Evolutionary conservation across 768 basidiomycete species (phyloP), one percentile per base, ranked within the genome.

Genomic region (Boletus reticuloceps): DNA sequence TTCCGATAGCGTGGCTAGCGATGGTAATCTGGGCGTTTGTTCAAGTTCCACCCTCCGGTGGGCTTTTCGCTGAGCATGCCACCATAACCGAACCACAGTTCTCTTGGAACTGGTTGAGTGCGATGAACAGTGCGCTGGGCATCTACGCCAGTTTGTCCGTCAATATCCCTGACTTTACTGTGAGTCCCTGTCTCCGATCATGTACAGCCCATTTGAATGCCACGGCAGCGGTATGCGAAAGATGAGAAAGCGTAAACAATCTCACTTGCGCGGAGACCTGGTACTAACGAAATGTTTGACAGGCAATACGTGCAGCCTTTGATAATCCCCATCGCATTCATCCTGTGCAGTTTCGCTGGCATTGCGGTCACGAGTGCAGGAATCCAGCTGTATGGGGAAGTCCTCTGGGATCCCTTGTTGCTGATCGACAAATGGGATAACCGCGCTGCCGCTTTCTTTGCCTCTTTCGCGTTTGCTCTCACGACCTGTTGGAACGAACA

Each of bases 111-210:
- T 94, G 89, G 89, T 72, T 96, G 46, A 78, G 78, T 50, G 83
- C 85, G 0, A 64, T 96, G 55, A 94, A 92, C 65, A 84, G 86
- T 50, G 86, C 86, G 2, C 71, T 94, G 20, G 90, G 89, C 0
- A 80, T 82, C 58, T 94, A 86, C 69, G 73, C 85, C 5, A 89
- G 86, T 10, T 72, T 89, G 14, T 79, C 85, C 0, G 85, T 89
- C 59, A 92, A 92, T 63, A 91, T 92, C 54, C 86, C 91, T 2
- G 93, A 95, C 70, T 92, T 95, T 64, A 91, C 91, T 22, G 76
- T 78, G 55, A 50, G 68, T 13, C 41, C 29, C 13, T 8, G 10
- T 42, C 16, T 17, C 5, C 5, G 8, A 20, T 27, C 32, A 6
- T 39, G 9, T 27, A 5, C 34, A 2, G 8, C 29, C 19, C 5